A percentile compares a stretch with the other conserved stretches of the same genome.
Evolutionary conservation across 768 basidiomycete species (phyloP).

Genomic region (Amanita exitialis): DNA sequence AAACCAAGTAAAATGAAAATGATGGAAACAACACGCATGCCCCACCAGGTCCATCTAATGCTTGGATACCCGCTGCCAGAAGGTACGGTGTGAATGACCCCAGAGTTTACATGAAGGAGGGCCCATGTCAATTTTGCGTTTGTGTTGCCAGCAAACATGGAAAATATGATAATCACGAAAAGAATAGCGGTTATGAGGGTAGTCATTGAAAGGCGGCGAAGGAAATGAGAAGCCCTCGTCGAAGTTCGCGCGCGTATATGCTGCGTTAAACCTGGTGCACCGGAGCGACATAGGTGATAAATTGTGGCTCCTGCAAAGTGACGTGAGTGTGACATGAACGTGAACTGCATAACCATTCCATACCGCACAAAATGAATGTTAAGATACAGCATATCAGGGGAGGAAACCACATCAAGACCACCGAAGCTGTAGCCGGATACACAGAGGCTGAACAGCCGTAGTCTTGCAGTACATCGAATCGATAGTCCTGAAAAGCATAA

Average conservation of each 20-base stretch:
- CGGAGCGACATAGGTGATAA: conserved; percentile 19
- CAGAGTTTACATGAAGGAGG: conserved; percentile 32
- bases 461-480: conserved; percentile 51
- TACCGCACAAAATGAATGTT: conserved; percentile 33
- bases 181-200: conserved; percentile 31
- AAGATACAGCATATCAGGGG: conserved; percentile 31
- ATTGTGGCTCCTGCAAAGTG: conserved; percentile 21
- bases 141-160: conserved; percentile 21
- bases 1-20: conserved; percentile 26
- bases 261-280: conserved; percentile 16
- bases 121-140: conserved; percentile 33
- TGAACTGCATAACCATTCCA: conserved; percentile 9
- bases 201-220: conserved; percentile 44
- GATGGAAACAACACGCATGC: conserved; percentile 26
- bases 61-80: conserved; percentile 14
- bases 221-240: conserved; percentile 37
- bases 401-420: conserved; percentile 35
- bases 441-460: conserved; percentile 44
- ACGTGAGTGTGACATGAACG: neutral
- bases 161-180: conserved; percentile 28
- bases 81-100: conserved; percentile 23
- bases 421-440: conserved; percentile 30
- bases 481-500: conserved; percentile 45
- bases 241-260: conserved; percentile 31
- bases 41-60: conserved; percentile 29